A percentile compares a stretch with the other conserved stretches of the same genome.
Conservation (phyloP, 2,329 filamentous ascomycete genomes). For the Massarina eburnea region DNA sequence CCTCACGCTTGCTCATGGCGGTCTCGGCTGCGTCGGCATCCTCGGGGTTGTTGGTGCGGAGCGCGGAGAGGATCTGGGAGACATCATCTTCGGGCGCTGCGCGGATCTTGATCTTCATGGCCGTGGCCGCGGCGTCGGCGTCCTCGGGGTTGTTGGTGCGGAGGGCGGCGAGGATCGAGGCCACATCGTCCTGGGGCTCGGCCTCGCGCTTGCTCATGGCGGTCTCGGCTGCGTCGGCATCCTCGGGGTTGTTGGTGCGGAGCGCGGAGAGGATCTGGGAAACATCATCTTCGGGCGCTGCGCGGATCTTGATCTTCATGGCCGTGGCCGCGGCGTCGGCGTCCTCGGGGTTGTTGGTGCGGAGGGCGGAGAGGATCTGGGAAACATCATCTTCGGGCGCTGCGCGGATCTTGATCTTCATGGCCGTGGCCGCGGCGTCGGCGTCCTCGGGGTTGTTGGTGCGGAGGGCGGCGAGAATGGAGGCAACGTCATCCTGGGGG, state of each 20-base stretch:
- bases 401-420: slow-evolving; percentile 11
- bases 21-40: slow-evolving; percentile 3
- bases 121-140: slow-evolving; percentile 14
- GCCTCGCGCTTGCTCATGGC: slow-evolving; percentile 7
- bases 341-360: slow-evolving; percentile 2
- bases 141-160: slow-evolving; percentile 25
- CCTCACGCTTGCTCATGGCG: slow-evolving; percentile 4
- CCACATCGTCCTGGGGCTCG: slow-evolving; percentile 21
- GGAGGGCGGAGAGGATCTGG: slow-evolving; percentile 12
- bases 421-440: slow-evolving; percentile 22
- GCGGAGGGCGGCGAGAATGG: slow-evolving; percentile 30
- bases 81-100: too few species aligned
- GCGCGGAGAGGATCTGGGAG: slow-evolving; percentile 19
- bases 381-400: slow-evolving; percentile 25
- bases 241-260: too few species aligned
- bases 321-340: too few species aligned
- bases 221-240: slow-evolving; percentile 10
- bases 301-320: slow-evolving; percentile 28
- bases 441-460: slow-evolving; percentile 32
- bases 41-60: slow-evolving; percentile 16
- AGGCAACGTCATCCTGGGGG: slow-evolving; percentile 24
- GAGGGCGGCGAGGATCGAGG: slow-evolving; percentile 25
- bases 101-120: slow-evolving; percentile 6
- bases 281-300: slow-evolving; percentile 18
- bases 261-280: slow-evolving; percentile 21